These are phyloP conservation scores for Debaryomycetaceae sp. DNA, from an alignment of 1,139 yeast genomes.

Conservation along the genomic window DNA sequence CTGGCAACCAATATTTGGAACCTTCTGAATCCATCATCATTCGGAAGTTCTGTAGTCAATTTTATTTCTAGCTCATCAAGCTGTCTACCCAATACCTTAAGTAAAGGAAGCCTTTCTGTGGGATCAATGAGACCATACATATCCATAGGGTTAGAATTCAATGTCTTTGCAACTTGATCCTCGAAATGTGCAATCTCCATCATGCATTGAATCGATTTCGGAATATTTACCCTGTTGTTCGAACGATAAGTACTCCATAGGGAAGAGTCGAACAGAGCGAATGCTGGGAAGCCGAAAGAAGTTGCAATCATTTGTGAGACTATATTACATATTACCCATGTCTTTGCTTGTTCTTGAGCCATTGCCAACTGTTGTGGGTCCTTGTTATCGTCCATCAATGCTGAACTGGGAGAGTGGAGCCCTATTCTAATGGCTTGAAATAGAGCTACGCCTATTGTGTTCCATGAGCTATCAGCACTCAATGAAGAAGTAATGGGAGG, in stretches of 20 bases:
- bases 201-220: constrained; percentile 65
- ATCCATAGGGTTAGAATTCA: constrained; percentile 70
- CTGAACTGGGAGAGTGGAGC: constrained; percentile 53
- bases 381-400: constrained; percentile 8
- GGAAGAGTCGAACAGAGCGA: constrained; percentile 78
- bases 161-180: constrained; percentile 75
- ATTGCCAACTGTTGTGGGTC: constrained; percentile 31
- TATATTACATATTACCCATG: constrained; percentile 92
- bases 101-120: constrained; percentile 67
- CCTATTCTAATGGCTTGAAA: constrained; percentile 92
- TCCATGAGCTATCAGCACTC: constrained; percentile 95
- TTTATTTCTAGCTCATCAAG: constrained; percentile 70
- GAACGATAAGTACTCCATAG: constrained; percentile 53
- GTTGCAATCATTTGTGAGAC: constrained; percentile 89
- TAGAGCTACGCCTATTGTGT: constrained; percentile 86
- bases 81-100: constrained; percentile 67
- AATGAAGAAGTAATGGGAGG: constrained; percentile 92
- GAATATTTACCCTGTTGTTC: constrained; percentile 42
- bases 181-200: constrained; percentile 81
- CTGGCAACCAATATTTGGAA: constrained; percentile 70
- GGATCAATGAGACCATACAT: constrained; percentile 64
- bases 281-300: constrained; percentile 92
- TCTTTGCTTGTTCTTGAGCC: constrained; percentile 72
- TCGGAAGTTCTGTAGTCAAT: constrained; percentile 25
- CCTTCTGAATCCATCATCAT: constrained; percentile 61